Evolutionary conservation across 2,329 filamentous ascomycete species (phyloP).

Genomic region (Cordyceps javanica): DNA sequence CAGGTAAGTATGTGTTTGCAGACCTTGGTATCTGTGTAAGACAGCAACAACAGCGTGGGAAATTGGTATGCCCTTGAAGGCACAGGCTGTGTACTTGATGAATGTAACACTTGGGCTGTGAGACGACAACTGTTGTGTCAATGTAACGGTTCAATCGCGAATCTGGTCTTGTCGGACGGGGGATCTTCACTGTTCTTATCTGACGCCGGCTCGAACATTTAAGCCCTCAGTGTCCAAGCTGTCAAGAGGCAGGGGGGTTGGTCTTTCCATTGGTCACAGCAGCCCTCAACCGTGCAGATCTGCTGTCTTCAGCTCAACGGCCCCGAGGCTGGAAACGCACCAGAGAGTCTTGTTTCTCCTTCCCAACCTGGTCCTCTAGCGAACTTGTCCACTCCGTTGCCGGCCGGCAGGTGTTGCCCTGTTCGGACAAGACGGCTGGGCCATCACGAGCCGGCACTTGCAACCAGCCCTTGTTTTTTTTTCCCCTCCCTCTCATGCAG

Average conservation of each 20-base stretch:
- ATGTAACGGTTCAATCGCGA: background rate
- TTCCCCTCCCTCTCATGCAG: too few relatives aligned
- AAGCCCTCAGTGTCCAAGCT: background rate
- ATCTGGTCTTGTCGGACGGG: background rate
- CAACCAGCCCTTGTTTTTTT: too few relatives aligned
- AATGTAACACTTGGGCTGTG: background rate
- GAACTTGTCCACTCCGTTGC: background rate
- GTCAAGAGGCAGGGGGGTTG: too few relatives aligned
- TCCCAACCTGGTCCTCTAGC: background rate
- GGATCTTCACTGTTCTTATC: background rate
- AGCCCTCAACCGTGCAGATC: background rate
- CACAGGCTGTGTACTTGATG: background rate
- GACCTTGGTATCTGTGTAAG: background rate
- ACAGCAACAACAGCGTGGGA: background rate
- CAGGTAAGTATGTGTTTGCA: slow-evolving; percentile 1
- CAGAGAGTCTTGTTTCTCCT: background rate
- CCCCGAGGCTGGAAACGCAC: background rate
- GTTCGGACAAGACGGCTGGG: background rate
- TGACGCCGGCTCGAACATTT: background rate
- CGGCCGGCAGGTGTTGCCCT: background rate
- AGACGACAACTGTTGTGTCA: background rate
- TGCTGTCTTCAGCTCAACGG: background rate
- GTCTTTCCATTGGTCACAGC: too few relatives aligned
- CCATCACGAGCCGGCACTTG: background rate
- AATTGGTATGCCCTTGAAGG: background rate